phyloP scores from a whole-genome alignment of 495 filamentous ascomycete species.

The Penicillium crystallinum region DNA sequence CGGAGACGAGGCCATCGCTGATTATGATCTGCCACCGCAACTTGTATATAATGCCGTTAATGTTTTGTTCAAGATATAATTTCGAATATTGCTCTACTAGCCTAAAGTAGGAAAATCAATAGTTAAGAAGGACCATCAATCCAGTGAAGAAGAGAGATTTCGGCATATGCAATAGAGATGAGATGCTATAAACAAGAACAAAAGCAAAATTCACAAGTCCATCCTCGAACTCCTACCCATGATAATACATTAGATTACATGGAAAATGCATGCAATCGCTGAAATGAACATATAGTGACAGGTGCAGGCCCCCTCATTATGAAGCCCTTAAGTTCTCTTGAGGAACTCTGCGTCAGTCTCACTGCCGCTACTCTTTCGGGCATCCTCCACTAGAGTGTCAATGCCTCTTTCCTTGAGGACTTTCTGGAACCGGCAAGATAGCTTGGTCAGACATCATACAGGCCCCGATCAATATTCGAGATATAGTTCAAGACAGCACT shows the following conservation, averaged over 20 bases:
- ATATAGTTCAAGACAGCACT: slow-evolving; percentile 20
- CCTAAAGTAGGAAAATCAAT: neutral
- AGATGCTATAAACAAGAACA: slow-evolving; percentile 2
- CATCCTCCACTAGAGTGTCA: slow-evolving; percentile 80
- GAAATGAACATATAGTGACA: neutral
- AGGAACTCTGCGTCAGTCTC: slow-evolving; percentile 74
- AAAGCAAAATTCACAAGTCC: neutral
- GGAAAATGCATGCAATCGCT: slow-evolving; percentile 2
- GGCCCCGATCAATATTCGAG: neutral
- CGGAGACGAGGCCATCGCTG: slow-evolving; percentile 39
- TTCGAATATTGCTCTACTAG: neutral
- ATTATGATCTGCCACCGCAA: neutral
- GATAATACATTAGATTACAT: neutral
- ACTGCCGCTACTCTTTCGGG: slow-evolving; percentile 63
- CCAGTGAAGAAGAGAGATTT: neutral
- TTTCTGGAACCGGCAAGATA: slow-evolving; percentile 44
- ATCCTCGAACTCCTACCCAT: neutral
- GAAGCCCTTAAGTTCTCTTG: slow-evolving; percentile 33
- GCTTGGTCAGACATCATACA: slow-evolving; percentile 7
- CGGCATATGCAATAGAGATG: neutral
- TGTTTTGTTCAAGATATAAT: neutral
- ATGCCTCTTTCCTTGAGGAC: slow-evolving; percentile 80
- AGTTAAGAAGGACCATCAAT: too few species aligned
- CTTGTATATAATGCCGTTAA: slow-evolving; percentile 11
- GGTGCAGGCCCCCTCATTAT: neutral